phyloP scores from a whole-genome alignment of 2,329 filamentous ascomycete species.

The Incumbomyces delicatus region DNA sequence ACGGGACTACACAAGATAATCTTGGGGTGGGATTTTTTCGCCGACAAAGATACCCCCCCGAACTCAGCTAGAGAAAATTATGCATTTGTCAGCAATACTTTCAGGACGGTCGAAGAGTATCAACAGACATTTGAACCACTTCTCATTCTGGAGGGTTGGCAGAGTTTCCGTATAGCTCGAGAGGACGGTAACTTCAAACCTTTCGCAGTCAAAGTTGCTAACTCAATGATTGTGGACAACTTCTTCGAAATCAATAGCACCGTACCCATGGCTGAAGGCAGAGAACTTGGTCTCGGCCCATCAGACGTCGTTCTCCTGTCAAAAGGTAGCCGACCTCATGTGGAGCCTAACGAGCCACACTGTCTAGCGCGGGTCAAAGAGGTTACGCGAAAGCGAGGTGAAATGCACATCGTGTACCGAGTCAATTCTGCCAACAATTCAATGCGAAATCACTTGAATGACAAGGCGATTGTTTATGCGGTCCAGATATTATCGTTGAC shows the following conservation, averaged over 20 bases:
- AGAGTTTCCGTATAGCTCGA: conserved; percentile 79
- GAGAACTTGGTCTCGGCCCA: conserved; percentile 64
- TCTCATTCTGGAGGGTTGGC: conserved; percentile 88
- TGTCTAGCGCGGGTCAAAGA: conserved; percentile 78
- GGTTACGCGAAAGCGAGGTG: conserved; percentile 68
- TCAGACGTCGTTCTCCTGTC: conserved; percentile 86
- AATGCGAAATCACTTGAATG: conserved; percentile 55
- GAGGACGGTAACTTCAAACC: conserved; percentile 73
- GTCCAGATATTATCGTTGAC: conserved; percentile 87
- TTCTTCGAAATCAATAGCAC: conserved; percentile 86
- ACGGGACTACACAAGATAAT: conserved; percentile 75
- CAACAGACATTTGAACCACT: conserved; percentile 84
- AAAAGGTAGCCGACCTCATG: conserved; percentile 59
- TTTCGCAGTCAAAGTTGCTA: conserved; percentile 80
- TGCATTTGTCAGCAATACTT: conserved; percentile 65
- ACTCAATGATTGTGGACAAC: conserved; percentile 79
- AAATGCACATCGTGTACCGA: conserved; percentile 76
- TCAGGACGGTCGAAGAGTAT: conserved; percentile 67
- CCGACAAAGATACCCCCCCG: conserved; percentile 76
- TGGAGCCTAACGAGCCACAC: conserved; percentile 56
- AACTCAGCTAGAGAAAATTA: conserved; percentile 60
- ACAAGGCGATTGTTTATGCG: conserved; percentile 60
- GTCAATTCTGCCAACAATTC: conserved; percentile 56
- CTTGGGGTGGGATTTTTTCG: conserved; percentile 90
- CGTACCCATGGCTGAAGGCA: conserved; percentile 60